Base-by-base conservation (phyloP, 2,329 filamentous ascomycete species). In the Paecilomyces fulvus region DNA sequence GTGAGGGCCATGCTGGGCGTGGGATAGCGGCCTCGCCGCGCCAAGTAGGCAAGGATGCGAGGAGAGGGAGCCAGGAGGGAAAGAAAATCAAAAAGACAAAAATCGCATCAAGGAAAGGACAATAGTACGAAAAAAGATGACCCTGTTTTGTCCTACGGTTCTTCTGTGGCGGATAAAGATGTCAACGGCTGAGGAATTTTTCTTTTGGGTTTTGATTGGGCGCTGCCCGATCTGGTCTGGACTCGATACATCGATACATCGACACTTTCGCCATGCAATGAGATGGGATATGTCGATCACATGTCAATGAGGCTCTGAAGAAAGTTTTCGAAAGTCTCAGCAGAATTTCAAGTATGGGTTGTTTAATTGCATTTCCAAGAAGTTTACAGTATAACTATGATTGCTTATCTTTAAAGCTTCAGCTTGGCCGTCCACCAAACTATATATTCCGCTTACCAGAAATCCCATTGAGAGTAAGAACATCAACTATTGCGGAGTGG, bases 41-140 rank as follows among this genome's bases (percentile, higher is more conserved):
- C 64, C 63, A 76, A 63, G 56, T 72, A 73, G 63, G 72, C 73
- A 55, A 70, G 64, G 30, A 75, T 62, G 53, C 73, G 72, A 54
- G 69, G 63, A 57, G 73, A 74, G 51, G 69, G 70, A 64, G 71
- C 71, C 70, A 74, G 63, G 55, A 57, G 55, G 57, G 11, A 4
- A 52, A 49, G 30, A 43, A 56, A 25, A 51, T 54, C 57, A 56
- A 23, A 30, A 56, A 55, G n/a, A 53, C 46, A 25, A 23, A 3
- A 3, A 8, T 49, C 11, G 48, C 37, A 43, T 43, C 14, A 28
- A 51, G 48, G n/a, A 46, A 43, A 49, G 20, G 48, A 51, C 21
- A 23, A 43, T 1, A 43, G 7, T 20, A 17, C 37, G 20, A n/a
- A 17, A 17, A 25, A 33, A 51, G 31, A 43, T 7, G n/a, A 43